Evolutionary conservation across 352 stramenopile genomes (phyloP).

Genomic region (Phytophthora citrophthora): DNA sequence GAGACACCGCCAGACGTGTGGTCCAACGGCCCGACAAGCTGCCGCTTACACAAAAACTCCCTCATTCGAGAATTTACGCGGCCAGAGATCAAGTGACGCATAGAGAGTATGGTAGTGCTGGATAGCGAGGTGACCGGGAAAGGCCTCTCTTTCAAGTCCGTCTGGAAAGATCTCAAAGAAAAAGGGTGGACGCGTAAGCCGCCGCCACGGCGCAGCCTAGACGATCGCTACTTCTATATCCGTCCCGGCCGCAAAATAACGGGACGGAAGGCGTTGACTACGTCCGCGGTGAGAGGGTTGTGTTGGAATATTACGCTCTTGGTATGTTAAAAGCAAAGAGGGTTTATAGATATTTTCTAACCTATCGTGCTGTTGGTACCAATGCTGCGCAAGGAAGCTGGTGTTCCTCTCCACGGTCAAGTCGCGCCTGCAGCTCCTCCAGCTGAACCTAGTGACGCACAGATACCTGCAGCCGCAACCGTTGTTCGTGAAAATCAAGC

Average conservation of each 20-base stretch:
- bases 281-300: constrained; percentile 7
- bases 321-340: neutral
- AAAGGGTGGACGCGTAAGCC: constrained; percentile 2
- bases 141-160: constrained; percentile 1
- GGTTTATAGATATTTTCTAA: too few relatives aligned
- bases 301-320: constrained; percentile 12
- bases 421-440: too few relatives aligned
- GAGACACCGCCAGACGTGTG: too few relatives aligned
- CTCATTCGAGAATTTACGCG: constrained; percentile 6
- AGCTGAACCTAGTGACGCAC: too few relatives aligned
- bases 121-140: neutral
- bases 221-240: constrained; percentile 12
- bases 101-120: neutral
- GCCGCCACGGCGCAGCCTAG: neutral
- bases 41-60: too few relatives aligned
- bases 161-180: constrained; percentile 4
- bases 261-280: constrained; percentile 2
- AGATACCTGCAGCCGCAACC: too few relatives aligned
- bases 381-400: too few relatives aligned
- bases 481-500: too few relatives aligned
- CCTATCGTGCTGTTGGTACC: too few relatives aligned
- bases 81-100: neutral
- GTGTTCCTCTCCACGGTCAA: too few relatives aligned
- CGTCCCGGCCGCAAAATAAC: neutral
- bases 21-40: too few relatives aligned